Base-by-base conservation (phyloP, 805 yeast genomes). In the Kluyveromyces nonfermentans region DNA sequence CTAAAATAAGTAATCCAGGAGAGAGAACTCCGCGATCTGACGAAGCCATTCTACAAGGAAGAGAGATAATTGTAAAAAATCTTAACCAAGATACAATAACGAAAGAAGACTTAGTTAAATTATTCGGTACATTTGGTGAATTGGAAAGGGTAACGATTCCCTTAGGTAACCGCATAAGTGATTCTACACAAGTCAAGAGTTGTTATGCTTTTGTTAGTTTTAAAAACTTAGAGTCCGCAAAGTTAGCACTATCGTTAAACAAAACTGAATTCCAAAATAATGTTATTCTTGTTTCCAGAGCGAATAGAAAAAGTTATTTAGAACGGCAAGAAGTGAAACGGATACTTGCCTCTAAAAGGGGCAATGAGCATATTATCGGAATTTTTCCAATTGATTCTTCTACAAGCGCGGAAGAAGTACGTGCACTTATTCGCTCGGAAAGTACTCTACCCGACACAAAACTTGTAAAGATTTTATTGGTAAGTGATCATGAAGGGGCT, bases 201-300 rank as follows among this genome's bases (percentile, higher is more conserved):
- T 89, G 90, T 0, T 80, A 72, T 57, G 95, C 82, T 0, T 83
- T 85, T 54, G 62, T 85, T 0, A 65, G 75, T 0, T 83, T 77
- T 51, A 45, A 54, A 2, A 59, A 61, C 0, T 55, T 60, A 7
- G 69, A 66, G 1, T 71, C 69, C 2, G 84, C 87, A 0, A 53
- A 61, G 0, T 55, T 56, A 3, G 78, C 86, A 0, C 49, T 79
- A 10, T 54, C 57, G 8, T 48, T 71, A 38, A 67, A 78, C 48
- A 65, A 69, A 7, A 50, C 62, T 0, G 58, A 62, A 3, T 47
- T 82, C 1, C 68, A 68, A 33, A 79, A 73, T 0, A 60, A 84
- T 35, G 59, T 52, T 0, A 63, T 85, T 2, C 63, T 63, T 10
- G 82, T 81, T 0, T 63, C 69, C 1, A 55, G 73, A 5, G 75